Percentiles rank a stretch among this genome's conserved stretches.
phyloP scores from a whole-genome alignment of 768 basidiomycete genomes.

The Cubamyces sp. region DNA sequence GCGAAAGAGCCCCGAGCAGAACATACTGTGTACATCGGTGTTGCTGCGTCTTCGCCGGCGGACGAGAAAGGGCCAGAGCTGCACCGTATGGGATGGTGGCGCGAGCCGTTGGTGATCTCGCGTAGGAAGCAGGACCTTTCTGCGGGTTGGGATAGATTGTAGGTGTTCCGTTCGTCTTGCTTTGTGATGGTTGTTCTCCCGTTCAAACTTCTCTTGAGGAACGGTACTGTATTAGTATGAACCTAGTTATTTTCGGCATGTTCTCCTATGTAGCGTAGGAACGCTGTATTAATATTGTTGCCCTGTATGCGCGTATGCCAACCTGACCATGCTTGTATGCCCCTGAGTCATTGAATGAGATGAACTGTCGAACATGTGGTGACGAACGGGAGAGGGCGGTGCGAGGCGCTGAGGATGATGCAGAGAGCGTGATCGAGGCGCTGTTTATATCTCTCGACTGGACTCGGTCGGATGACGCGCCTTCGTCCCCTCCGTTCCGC shows the following conservation, averaged over 20 bases:
- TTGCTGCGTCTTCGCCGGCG: conserved; percentile 23
- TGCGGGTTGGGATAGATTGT: background rate
- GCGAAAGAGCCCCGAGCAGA: conserved; percentile 2
- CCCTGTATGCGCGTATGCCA: too few relatives aligned
- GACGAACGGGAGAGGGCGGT: background rate
- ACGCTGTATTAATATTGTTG: background rate
- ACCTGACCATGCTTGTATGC: background rate
- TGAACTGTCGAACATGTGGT: background rate
- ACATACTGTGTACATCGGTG: conserved; percentile 17
- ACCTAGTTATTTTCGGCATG: background rate
- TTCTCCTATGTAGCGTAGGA: background rate
- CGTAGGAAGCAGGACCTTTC: conserved; percentile 19
- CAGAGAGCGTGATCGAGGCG: conserved; percentile 11
- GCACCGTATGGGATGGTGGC: conserved; percentile 6
- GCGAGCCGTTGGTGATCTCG: conserved; percentile 1
- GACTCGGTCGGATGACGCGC: conserved; percentile 3
- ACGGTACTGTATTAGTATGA: conserved; percentile 3
- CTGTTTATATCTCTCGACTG: conserved; percentile 6
- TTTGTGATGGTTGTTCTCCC: too few relatives aligned
- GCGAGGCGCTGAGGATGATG: background rate
- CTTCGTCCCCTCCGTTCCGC: background rate
- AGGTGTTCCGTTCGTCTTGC: background rate
- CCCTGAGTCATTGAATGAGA: background rate
- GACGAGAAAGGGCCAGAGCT: conserved; percentile 25
- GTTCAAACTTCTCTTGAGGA: background rate